phyloP scores from a whole-genome alignment of 768 basidiomycete species.

The Suillus cothurnatus region DNA sequence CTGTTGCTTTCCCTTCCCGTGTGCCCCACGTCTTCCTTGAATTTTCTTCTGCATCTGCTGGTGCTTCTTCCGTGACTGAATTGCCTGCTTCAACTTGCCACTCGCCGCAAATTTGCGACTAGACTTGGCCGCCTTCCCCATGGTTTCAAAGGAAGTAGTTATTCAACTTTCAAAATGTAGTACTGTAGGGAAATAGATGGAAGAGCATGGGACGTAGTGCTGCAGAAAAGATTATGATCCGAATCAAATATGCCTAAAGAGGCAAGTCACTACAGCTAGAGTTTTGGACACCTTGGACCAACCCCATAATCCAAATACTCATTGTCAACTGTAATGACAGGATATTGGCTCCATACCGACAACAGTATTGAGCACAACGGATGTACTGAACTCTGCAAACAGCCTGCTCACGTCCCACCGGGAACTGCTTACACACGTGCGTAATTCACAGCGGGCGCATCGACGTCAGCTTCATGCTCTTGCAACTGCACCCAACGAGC shows the following conservation, averaged over 20 bases:
- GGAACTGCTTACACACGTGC: constrained; percentile 57
- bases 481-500: constrained; percentile 54
- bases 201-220: background rate
- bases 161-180: background rate
- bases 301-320: background rate
- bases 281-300: background rate
- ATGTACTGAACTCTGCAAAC: constrained; percentile 63
- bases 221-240: background rate
- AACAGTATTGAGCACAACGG: constrained; percentile 36
- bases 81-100: constrained; percentile 86
- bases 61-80: constrained; percentile 80
- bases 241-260: background rate
- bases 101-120: constrained; percentile 87
- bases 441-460: constrained; percentile 56
- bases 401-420: constrained; percentile 63
- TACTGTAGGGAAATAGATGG: background rate
- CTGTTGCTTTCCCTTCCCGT: constrained; percentile 38
- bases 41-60: constrained; percentile 75
- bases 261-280: background rate
- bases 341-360: constrained; percentile 10
- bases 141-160: constrained; percentile 18
- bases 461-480: constrained; percentile 58
- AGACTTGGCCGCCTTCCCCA: constrained; percentile 75
- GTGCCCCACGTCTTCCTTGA: constrained; percentile 56
- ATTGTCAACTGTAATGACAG: background rate